Conservation (phyloP, 768 basidiomycete genomes). For the Mycena epipterygia region DNA sequence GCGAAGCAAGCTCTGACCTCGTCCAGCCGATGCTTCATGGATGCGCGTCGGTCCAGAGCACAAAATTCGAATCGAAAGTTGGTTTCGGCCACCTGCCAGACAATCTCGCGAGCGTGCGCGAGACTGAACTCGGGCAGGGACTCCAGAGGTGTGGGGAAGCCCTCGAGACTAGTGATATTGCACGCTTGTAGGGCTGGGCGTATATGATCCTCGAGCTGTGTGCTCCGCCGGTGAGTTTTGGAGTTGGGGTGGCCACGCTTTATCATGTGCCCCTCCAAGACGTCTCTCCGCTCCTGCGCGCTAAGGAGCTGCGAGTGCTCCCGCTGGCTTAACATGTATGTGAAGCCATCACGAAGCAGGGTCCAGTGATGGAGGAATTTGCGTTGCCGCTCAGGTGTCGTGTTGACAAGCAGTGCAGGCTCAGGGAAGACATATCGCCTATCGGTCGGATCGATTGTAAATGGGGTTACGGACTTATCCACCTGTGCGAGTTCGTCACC, state of each 20-base stretch:
- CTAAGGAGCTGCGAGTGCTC: background rate
- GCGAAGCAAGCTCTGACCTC: too few relatives aligned
- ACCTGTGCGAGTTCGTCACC: background rate
- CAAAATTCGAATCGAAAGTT: slow-evolving; percentile 38
- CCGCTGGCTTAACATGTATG: too few relatives aligned
- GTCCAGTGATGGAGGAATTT: background rate
- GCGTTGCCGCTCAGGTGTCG: background rate
- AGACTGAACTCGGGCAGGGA: too few relatives aligned
- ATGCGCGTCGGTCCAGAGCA: slow-evolving; percentile 34
- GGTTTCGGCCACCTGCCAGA: slow-evolving; percentile 38
- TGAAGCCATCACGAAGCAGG: background rate
- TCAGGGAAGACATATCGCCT: background rate
- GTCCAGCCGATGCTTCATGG: too few relatives aligned
- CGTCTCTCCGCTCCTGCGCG: background rate
- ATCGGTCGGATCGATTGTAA: background rate
- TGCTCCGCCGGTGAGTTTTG: too few relatives aligned
- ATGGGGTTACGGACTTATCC: background rate
- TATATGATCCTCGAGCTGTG: background rate
- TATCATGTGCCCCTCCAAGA: background rate
- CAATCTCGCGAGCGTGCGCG: slow-evolving; percentile 20
- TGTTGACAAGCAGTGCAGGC: background rate
- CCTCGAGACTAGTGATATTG: background rate
- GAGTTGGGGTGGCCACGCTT: too few relatives aligned
- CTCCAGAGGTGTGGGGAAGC: background rate
- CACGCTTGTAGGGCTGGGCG: background rate